Evolutionary conservation across 805 yeast species (phyloP).

Genomic region (Hagleromyces aurorensis): DNA sequence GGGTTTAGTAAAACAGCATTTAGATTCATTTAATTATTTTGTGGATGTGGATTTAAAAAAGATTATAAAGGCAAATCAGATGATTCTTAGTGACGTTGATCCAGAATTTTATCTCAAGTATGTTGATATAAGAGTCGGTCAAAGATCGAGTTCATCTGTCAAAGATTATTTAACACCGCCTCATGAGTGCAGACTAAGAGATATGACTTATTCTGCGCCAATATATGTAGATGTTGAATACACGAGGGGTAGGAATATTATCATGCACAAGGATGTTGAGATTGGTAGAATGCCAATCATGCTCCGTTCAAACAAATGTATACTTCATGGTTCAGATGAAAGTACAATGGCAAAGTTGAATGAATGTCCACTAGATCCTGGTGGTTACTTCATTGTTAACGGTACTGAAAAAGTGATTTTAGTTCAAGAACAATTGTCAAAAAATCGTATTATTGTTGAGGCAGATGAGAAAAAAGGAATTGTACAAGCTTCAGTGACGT

Average conservation of each 20-base stretch:
- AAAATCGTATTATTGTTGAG: constrained; percentile 96
- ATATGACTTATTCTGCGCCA: constrained; percentile 90
- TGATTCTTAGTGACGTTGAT: constrained; percentile 87
- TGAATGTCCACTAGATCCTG: constrained; percentile 97
- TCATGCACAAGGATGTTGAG: constrained; percentile 81
- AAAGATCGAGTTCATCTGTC: constrained; percentile 45
- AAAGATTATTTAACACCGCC: constrained; percentile 72
- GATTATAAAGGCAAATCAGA: constrained; percentile 84
- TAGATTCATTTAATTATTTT: constrained; percentile 96
- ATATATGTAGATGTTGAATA: constrained; percentile 95
- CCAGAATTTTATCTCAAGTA: constrained; percentile 94
- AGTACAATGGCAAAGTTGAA: constrained; percentile 76
- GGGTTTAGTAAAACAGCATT: constrained; percentile 93
- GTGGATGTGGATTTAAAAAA: constrained; percentile 90
- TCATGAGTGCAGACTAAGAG: constrained; percentile 92
- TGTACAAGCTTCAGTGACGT: constrained; percentile 95
- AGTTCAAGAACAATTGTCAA: constrained; percentile 93
- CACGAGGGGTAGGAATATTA: constrained; percentile 88
- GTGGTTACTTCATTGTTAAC: constrained; percentile 95
- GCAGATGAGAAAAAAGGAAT: constrained; percentile 91
- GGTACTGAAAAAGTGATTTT: constrained; percentile 97
- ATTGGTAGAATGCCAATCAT: constrained; percentile 99
- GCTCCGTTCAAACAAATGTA: constrained; percentile 90
- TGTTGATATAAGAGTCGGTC: constrained; percentile 87
- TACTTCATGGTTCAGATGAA: constrained; percentile 70